Evolutionary conservation across 2,329 filamentous ascomycete species (phyloP).

Genomic region (Stachybotrys chlorohalonatus): DNA sequence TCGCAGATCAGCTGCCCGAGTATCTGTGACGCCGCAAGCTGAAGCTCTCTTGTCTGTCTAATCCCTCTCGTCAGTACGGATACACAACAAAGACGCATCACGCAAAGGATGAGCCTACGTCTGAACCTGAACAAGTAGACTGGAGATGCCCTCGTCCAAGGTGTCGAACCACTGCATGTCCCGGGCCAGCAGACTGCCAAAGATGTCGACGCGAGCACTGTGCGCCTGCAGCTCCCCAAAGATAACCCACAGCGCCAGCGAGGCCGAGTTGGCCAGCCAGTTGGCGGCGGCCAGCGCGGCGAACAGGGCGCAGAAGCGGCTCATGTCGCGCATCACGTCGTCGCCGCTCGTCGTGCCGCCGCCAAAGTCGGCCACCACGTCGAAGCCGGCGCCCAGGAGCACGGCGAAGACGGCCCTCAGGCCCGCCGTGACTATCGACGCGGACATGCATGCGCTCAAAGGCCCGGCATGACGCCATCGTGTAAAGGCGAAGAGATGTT

Average conservation of each 20-base stretch:
- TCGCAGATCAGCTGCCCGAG: constrained; percentile 63
- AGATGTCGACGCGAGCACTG: constrained; percentile 54
- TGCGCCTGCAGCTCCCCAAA: constrained; percentile 78
- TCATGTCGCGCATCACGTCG: constrained; percentile 46
- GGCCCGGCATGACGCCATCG: constrained; percentile 47
- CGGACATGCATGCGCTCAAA: constrained; percentile 43
- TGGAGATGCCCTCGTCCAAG: constrained; percentile 59
- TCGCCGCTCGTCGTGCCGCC: constrained; percentile 33
- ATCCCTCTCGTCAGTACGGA: neutral
- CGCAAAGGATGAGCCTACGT: constrained; percentile 41
- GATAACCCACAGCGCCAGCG: constrained; percentile 62
- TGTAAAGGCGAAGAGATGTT: constrained; percentile 63
- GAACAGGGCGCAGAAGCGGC: constrained; percentile 53
- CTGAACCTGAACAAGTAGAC: constrained; percentile 63
- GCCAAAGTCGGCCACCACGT: constrained; percentile 59
- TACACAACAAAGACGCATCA: neutral
- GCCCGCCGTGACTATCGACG: constrained; percentile 51
- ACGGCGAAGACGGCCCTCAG: constrained; percentile 58
- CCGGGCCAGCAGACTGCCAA: constrained; percentile 58
- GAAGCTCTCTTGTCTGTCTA: constrained; percentile 76
- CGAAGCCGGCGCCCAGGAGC: constrained; percentile 67
- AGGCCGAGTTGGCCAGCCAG: constrained; percentile 58
- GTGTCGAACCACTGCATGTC: constrained; percentile 78
- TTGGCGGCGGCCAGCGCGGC: constrained; percentile 52
- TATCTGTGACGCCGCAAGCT: constrained; percentile 70